Conservation (phyloP, 2,329 filamentous ascomycete genomes). For the Neoascochyta sp. region DNA sequence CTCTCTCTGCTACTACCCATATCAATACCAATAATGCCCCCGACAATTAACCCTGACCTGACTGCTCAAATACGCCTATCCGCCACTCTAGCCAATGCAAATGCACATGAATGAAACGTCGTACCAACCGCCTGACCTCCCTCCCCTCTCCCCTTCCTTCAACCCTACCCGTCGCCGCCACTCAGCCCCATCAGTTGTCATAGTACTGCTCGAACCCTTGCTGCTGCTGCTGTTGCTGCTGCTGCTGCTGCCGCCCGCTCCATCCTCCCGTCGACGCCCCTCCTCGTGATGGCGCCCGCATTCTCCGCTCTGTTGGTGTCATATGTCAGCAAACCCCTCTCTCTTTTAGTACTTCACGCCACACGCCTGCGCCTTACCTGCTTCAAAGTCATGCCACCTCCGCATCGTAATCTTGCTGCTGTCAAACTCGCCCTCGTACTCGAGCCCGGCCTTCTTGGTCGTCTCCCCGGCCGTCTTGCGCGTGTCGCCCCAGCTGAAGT, state of each 20-base stretch:
- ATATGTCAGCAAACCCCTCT: conserved; percentile 31
- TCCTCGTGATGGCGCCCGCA: conserved; percentile 40
- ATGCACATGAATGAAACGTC: conserved; percentile 28
- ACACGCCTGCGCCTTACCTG: conserved; percentile 47
- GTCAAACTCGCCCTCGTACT: conserved; percentile 94
- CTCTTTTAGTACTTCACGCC: no score
- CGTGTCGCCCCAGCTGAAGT: conserved; percentile 99
- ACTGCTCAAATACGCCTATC: no score
- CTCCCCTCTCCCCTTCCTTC: conserved; percentile 21
- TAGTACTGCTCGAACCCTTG: conserved; percentile 40
- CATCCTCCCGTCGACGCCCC: conserved; percentile 34
- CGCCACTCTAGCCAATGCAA: no score
- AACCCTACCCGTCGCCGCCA: no score
- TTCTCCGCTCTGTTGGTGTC: conserved; percentile 40
- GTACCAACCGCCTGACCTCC: conserved; percentile 30
- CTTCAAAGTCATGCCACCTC: conserved; percentile 91
- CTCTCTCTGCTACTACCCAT: no score
- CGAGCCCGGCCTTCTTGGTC: conserved; percentile 79
- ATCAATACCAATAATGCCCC: no score
- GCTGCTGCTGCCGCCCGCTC: conserved; percentile 33
- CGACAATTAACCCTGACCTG: no score
- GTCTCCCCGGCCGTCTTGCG: conserved; percentile 90
- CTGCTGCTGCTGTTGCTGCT: conserved; percentile 31
- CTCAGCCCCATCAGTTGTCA: conserved; percentile 39
- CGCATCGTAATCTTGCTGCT: conserved; percentile 99